Percentiles rank a stretch among this genome's conserved stretches.
Evolutionary conservation across 495 filamentous ascomycete species (phyloP).

Genomic region (Platismatia glauca): DNA sequence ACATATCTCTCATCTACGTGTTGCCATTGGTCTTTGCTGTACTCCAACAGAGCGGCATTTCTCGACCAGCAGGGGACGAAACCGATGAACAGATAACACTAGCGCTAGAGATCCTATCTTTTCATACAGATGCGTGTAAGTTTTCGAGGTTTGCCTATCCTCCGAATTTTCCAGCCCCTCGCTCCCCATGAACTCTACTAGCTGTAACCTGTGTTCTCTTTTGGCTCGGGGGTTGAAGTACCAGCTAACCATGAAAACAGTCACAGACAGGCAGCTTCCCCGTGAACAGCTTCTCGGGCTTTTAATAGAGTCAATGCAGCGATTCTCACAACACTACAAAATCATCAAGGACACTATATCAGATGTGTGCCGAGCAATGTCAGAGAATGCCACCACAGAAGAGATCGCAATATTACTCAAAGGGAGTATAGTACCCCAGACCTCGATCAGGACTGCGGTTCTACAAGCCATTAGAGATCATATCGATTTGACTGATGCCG

Average conservation of each 20-base stretch:
- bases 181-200: neutral
- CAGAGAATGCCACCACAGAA: constrained; percentile 57
- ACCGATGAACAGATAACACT: constrained; percentile 85
- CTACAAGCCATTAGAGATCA: constrained; percentile 87
- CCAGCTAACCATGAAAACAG: constrained; percentile 26
- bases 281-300: constrained; percentile 59
- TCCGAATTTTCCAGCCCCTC: neutral
- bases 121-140: constrained; percentile 55
- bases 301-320: constrained; percentile 74
- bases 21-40: constrained; percentile 72
- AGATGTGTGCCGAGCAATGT: constrained; percentile 71
- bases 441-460: constrained; percentile 71
- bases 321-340: constrained; percentile 87
- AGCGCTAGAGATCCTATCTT: constrained; percentile 81
- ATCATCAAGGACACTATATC: constrained; percentile 82
- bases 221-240: neutral
- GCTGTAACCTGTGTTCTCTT: neutral
- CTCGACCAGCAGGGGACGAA: constrained; percentile 50
- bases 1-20: constrained; percentile 74
- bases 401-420: constrained; percentile 65
- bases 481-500: constrained; percentile 77
- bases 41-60: constrained; percentile 69
- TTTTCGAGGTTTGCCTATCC: neutral
- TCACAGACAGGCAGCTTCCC: constrained; percentile 62
- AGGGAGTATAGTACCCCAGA: constrained; percentile 68